Percentiles rank a stretch among this genome's conserved stretches.
phyloP scores from a whole-genome alignment of 2,329 filamentous ascomycete genomes.

The Penicillium sp. region DNA sequence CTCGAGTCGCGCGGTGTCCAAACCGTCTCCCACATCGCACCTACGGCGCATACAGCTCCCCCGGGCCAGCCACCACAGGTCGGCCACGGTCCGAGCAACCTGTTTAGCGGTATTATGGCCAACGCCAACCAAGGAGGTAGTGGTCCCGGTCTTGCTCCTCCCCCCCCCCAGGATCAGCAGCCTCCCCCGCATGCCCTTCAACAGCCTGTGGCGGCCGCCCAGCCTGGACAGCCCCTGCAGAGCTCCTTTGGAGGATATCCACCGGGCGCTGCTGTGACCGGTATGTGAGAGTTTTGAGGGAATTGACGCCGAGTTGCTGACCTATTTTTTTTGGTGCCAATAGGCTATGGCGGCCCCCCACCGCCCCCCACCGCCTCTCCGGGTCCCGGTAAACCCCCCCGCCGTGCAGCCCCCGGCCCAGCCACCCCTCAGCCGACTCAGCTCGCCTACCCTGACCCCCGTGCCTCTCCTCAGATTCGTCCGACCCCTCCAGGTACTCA shows the following conservation, averaged over 20 bases:
- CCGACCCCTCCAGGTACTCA: constrained; percentile 66
- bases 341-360: constrained; percentile 77
- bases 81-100: constrained; percentile 81
- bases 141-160: constrained; percentile 78
- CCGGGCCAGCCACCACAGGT: constrained; percentile 84
- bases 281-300: constrained; percentile 45
- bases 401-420: constrained; percentile 64
- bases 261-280: constrained; percentile 63
- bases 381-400: constrained; percentile 74
- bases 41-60: constrained; percentile 74
- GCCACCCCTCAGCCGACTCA: constrained; percentile 92
- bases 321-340: constrained; percentile 39
- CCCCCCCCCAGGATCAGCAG: constrained; percentile 67
- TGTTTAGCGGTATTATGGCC: constrained; percentile 96
- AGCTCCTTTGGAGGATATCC: constrained; percentile 71
- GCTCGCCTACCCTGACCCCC: constrained; percentile 79
- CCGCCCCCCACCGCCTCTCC: constrained; percentile 84
- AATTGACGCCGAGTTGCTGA: constrained; percentile 47
- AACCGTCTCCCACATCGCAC: constrained; percentile 68
- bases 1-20: constrained; percentile 71
- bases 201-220: constrained; percentile 59
- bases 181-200: constrained; percentile 60
- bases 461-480: constrained; percentile 83
- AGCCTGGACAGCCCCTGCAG: constrained; percentile 67
- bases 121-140: constrained; percentile 71